These are phyloP conservation scores for Penicillium arizonense DNA, from an alignment of 495 filamentous ascomycete genomes.

Conservation along the genomic window DNA sequence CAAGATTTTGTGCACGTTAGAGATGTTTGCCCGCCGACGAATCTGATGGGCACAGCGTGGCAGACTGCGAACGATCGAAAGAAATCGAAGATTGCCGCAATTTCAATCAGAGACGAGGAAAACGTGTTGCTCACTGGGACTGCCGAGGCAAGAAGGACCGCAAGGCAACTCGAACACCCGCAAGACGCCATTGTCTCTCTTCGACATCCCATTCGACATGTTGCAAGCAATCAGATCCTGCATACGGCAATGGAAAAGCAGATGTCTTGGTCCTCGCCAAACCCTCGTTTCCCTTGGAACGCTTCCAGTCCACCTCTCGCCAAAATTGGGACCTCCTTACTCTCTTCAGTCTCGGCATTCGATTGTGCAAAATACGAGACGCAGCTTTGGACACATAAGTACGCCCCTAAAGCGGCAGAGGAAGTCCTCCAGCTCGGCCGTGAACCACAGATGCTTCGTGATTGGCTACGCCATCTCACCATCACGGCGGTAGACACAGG, in stretches of 20 bases:
- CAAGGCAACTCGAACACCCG: not conserved
- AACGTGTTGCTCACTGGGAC: constrained; percentile 28
- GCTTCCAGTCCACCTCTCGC: constrained; percentile 47
- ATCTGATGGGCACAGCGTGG: not conserved
- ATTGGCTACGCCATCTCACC: constrained; percentile 79
- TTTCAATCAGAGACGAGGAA: constrained; percentile 34
- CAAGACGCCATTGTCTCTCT: constrained; percentile 8
- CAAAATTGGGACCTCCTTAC: constrained; percentile 59
- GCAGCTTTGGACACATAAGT: constrained; percentile 79
- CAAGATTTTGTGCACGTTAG: constrained; percentile 58
- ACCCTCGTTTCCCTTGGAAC: not conserved
- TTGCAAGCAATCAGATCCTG: constrained; percentile 35
- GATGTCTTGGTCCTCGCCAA: constrained; percentile 25
- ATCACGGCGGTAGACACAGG: constrained; percentile 72
- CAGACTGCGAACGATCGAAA: constrained; percentile 17
- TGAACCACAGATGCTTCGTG: constrained; percentile 68
- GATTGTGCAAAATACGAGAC: constrained; percentile 75
- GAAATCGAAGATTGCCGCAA: constrained; percentile 37
- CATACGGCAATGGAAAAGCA: constrained; percentile 33
- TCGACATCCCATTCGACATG: constrained; percentile 34
- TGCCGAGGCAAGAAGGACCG: constrained; percentile 12
- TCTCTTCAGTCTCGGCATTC: constrained; percentile 67
- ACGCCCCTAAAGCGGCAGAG: constrained; percentile 66
- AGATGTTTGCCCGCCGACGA: constrained; percentile 2
- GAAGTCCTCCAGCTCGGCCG: constrained; percentile 76